phyloP scores from a whole-genome alignment of 176 grass and related monocot species.

The Carex parvula region DNA sequence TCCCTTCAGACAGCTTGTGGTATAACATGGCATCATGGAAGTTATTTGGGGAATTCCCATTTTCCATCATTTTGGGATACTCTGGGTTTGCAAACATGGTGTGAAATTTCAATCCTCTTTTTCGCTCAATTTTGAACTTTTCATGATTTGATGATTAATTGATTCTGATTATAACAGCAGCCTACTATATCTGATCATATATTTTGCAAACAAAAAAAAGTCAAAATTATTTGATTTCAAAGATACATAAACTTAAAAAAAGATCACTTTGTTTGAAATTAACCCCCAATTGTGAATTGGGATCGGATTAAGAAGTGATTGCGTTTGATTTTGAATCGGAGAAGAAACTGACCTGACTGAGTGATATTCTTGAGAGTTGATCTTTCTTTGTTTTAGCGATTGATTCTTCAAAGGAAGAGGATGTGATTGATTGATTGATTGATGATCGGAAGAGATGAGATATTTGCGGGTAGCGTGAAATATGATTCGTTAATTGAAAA shows the following conservation, averaged over 20 bases:
- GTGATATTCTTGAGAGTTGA: background rate
- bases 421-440: background rate
- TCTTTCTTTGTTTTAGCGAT: background rate
- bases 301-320: background rate
- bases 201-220: background rate
- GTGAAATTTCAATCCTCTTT: background rate
- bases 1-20: constrained; percentile 50
- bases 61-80: constrained; percentile 55
- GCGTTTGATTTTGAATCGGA: background rate
- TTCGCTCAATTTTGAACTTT: constrained; percentile 7
- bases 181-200: background rate
- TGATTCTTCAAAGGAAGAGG: background rate
- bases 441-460: constrained; percentile 13
- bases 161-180: constrained; percentile 5
- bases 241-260: background rate
- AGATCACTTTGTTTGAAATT: background rate
- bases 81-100: constrained; percentile 50
- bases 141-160: constrained; percentile 23
- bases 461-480: constrained; percentile 4
- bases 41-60: constrained; percentile 49
- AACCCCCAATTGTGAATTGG: too few species aligned
- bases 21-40: constrained; percentile 51
- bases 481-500: background rate
- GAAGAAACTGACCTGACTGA: background rate
- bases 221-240: background rate